Conservation (phyloP, 2,329 filamentous ascomycete species). For the Chaetomium sp. region DNA sequence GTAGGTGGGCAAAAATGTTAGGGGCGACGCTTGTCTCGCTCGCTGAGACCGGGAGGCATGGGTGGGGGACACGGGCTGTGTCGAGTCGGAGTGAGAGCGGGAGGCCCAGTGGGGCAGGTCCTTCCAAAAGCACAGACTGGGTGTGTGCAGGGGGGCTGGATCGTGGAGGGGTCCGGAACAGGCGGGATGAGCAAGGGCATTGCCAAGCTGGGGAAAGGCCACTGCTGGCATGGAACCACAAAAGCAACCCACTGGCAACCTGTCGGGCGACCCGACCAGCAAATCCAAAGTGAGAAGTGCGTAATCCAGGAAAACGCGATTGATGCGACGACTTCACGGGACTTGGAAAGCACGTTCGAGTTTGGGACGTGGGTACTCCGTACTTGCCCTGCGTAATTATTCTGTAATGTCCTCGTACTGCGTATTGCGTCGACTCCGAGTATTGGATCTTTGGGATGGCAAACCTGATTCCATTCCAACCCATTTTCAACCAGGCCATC, state of each 20-base stretch:
- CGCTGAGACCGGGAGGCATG: conserved; percentile 2
- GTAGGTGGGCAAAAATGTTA: not conserved
- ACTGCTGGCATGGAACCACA: not conserved
- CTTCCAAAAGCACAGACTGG: conserved; percentile 1
- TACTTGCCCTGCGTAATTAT: not conserved
- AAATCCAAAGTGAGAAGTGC: not conserved
- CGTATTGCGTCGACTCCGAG: not conserved
- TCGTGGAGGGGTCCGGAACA: conserved; percentile 11
- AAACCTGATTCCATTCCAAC: not conserved
- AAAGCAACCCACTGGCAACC: not conserved
- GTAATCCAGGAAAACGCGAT: too few relatives aligned
- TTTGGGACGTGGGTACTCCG: not conserved
- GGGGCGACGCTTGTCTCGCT: not conserved
- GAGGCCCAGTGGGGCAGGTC: conserved; percentile 7
- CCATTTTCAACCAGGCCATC: not conserved
- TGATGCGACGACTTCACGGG: too few relatives aligned
- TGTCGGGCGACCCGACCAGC: not conserved
- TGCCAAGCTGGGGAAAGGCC: conserved; percentile 6
- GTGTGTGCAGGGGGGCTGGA: conserved; percentile 6
- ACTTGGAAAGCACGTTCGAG: not conserved
- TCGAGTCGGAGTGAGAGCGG: not conserved
- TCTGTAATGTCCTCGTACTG: too few relatives aligned
- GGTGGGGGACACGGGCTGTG: conserved; percentile 5
- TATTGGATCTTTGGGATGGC: not conserved
- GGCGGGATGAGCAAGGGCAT: conserved; percentile 7